Base-by-base conservation (phyloP, 108 stramenopile species). In the Discostella stelligeroides region DNA sequence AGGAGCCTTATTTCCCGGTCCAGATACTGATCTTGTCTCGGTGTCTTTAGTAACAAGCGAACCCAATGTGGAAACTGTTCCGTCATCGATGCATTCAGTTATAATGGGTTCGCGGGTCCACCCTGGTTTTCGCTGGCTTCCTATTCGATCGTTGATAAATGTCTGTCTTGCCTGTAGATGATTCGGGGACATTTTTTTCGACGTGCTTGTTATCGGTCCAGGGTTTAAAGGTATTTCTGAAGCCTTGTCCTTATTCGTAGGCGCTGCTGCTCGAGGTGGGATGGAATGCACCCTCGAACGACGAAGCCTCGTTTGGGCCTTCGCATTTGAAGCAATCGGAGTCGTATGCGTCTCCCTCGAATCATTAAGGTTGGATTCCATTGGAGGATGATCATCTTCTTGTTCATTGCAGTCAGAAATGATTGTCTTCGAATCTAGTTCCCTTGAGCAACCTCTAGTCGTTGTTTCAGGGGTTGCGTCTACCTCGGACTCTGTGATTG, bases 21-120 rank as follows among this genome's bases (percentile, higher is more conserved):
- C 34, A 23, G 4, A 23, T 11, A 40, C 6, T 39, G 40, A 57
- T 27, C 28, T 18, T 41, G 56, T 29, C 43, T 56, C 25, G 14
- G 40, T 48, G 18, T 61, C 43, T 62, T 46, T 54, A 42, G 74
- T 75, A 7, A 75, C 59, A 63, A 75, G 53, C 39, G 74, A 75
- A n/a, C 74, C 74, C 38, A 75, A 66, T 20, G 74, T 61, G 12
- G 50, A 75, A 46, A 43, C 50, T 17, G 59, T 41, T 17, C 38
- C 63, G 37, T 74, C 65, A 34, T 67, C 74, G 42, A 41, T 46
- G 34, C 20, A 58, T 53, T 25, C 18, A 49, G 37, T 68, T 56
- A 13, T 49, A 20, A 42, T 17, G 18, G 45, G 21, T 48, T 49
- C 1, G 25, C 8, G 2, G 7, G 56, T 30, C 7, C 37, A 23